phyloP scores from a whole-genome alignment of 495 filamentous ascomycete species.

The Parmelia sp. region DNA sequence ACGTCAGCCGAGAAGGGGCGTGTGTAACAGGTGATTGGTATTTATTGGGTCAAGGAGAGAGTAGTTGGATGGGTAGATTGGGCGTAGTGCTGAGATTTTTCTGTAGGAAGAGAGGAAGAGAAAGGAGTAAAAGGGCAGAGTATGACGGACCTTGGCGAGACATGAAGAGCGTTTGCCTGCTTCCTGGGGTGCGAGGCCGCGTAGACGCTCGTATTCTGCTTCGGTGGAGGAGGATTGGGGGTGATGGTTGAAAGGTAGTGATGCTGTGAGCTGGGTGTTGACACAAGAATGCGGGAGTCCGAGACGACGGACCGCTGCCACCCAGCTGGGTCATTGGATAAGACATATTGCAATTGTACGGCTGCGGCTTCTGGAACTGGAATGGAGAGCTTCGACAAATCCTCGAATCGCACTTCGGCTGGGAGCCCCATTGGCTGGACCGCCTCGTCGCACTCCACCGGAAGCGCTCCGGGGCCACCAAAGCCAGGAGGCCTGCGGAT shows the following conservation, averaged over 20 bases:
- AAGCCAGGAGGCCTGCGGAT: too few species aligned
- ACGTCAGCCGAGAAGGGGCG: too few species aligned
- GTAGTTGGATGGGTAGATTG: not conserved
- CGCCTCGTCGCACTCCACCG: too few species aligned
- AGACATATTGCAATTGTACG: slow-evolving; percentile 40
- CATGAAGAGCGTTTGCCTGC: slow-evolving; percentile 66
- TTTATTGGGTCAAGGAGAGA: not conserved
- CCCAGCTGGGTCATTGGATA: slow-evolving; percentile 61
- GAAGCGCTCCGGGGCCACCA: too few species aligned
- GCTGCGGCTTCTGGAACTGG: too few species aligned
- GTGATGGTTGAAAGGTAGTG: slow-evolving; percentile 43
- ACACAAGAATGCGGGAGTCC: not conserved
- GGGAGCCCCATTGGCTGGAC: too few species aligned
- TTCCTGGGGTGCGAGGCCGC: slow-evolving; percentile 73
- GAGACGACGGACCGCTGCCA: slow-evolving; percentile 43
- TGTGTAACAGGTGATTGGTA: too few species aligned
- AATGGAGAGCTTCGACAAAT: too few species aligned
- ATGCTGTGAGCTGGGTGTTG: not conserved
- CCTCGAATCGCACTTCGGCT: too few species aligned
- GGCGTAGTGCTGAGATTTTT: not conserved
- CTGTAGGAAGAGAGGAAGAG: not conserved
- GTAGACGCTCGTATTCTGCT: slow-evolving; percentile 86
- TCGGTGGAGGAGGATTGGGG: slow-evolving; percentile 58
- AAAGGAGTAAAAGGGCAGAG: slow-evolving; percentile 1
- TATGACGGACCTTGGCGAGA: slow-evolving; percentile 58